Conservation (phyloP, 345 rosid species). For the Eucalyptus regnans region DNA sequence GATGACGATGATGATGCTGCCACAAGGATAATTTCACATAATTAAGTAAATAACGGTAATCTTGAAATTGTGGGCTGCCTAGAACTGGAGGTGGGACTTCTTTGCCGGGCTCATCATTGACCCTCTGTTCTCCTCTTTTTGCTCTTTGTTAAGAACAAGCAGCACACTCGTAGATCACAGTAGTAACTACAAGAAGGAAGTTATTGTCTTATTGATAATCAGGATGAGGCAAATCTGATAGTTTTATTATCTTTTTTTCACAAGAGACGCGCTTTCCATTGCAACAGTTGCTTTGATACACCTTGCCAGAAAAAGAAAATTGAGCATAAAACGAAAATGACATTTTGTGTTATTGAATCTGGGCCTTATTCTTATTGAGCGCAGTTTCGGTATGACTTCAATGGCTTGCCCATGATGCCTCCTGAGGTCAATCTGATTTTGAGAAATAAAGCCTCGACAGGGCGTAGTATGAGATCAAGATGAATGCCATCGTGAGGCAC, state of each 20-base stretch:
- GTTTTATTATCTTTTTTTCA: background rate
- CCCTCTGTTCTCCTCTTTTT: background rate
- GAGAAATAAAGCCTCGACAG: slow-evolving; percentile 8
- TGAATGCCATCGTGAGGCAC: slow-evolving; percentile 3
- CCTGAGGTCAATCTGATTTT: background rate
- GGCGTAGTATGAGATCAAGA: slow-evolving; percentile 12
- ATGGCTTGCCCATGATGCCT: background rate
- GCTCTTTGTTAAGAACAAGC: background rate
- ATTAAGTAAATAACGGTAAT: background rate
- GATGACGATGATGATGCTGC: background rate
- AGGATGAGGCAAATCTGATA: background rate
- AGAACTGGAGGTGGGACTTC: background rate
- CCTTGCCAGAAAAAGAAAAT: background rate
- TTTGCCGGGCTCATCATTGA: background rate
- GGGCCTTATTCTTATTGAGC: background rate
- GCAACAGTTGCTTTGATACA: background rate
- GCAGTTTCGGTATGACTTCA: background rate
- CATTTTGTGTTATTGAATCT: background rate
- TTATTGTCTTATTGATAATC: background rate
- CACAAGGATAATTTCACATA: background rate
- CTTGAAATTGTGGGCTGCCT: background rate
- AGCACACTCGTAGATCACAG: background rate
- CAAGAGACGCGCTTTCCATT: background rate
- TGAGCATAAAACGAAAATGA: background rate
- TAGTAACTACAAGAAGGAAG: background rate